A percentile compares a stretch with the other conserved stretches of the same genome.
phyloP scores from a whole-genome alignment of 352 stramenopile genomes.

The Pythium volutum region DNA sequence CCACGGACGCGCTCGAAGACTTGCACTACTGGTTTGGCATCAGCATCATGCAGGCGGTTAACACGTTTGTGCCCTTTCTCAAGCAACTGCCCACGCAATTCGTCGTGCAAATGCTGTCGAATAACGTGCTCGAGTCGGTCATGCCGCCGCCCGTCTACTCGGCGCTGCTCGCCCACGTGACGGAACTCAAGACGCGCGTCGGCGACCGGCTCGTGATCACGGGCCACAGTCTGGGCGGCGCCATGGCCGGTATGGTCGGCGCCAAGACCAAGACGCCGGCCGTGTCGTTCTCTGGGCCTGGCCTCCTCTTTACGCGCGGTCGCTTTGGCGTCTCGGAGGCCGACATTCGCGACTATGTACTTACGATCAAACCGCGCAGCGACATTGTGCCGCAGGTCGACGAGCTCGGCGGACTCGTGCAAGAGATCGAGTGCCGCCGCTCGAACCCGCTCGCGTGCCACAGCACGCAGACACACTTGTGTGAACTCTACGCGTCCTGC shows the following conservation, averaged over 20 bases:
- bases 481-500: constrained; percentile 78
- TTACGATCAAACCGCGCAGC: constrained; percentile 78
- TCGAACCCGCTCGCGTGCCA: constrained; percentile 79
- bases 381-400: constrained; percentile 84
- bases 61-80: constrained; percentile 84
- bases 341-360: constrained; percentile 80
- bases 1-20: constrained; percentile 81
- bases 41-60: constrained; percentile 82
- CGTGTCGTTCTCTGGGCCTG: constrained; percentile 80
- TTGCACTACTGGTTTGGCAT: constrained; percentile 88
- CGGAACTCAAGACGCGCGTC: constrained; percentile 51
- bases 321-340: constrained; percentile 69
- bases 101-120: constrained; percentile 81
- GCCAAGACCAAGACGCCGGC: constrained; percentile 76
- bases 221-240: constrained; percentile 77
- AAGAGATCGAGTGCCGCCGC: constrained; percentile 83
- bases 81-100: constrained; percentile 78
- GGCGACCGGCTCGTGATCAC: constrained; percentile 77
- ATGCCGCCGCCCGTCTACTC: constrained; percentile 82
- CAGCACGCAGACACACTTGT: constrained; percentile 82
- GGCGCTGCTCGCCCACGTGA: constrained; percentile 66
- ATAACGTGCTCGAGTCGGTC: constrained; percentile 60
- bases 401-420: constrained; percentile 80
- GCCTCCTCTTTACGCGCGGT: constrained; percentile 74
- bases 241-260: constrained; percentile 84